These are phyloP conservation scores for Toxicodendron radicans DNA, from an alignment of 345 rosid species.

Conservation along the genomic window DNA sequence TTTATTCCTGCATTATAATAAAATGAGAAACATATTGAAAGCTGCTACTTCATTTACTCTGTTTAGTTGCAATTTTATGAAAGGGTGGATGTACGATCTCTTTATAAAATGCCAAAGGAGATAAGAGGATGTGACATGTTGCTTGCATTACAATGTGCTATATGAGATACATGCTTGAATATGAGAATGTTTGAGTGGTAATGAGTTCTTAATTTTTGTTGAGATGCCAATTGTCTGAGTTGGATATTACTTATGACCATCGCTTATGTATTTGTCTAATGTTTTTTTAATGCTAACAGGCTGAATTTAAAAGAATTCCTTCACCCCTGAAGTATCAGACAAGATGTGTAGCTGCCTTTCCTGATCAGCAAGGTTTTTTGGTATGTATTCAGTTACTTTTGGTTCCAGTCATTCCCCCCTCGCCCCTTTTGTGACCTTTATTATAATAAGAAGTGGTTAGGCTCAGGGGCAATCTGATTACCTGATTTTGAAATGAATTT, in stretches of 20 bases:
- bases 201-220: neutral
- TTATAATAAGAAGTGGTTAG: neutral
- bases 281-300: slow-evolving; percentile 38
- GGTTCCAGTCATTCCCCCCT: neutral
- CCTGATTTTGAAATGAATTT: neutral
- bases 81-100: neutral
- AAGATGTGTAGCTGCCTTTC: slow-evolving; percentile 94
- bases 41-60: neutral
- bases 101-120: neutral
- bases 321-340: slow-evolving; percentile 97
- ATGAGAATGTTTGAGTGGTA: neutral
- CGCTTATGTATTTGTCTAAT: neutral
- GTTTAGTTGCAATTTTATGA: neutral
- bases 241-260: slow-evolving; percentile 7
- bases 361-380: slow-evolving; percentile 98
- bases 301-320: slow-evolving; percentile 80
- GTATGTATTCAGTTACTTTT: slow-evolving; percentile 38
- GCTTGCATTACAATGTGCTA: neutral
- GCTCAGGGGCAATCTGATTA: too few relatives aligned
- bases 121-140: neutral
- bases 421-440: neutral
- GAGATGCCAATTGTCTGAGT: neutral
- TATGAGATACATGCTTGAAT: neutral
- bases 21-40: neutral
- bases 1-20: neutral